A percentile compares a stretch with the other conserved stretches of the same genome.
Conservation (phyloP, 345 rosid species). For the Citrus sinensis region DNA sequence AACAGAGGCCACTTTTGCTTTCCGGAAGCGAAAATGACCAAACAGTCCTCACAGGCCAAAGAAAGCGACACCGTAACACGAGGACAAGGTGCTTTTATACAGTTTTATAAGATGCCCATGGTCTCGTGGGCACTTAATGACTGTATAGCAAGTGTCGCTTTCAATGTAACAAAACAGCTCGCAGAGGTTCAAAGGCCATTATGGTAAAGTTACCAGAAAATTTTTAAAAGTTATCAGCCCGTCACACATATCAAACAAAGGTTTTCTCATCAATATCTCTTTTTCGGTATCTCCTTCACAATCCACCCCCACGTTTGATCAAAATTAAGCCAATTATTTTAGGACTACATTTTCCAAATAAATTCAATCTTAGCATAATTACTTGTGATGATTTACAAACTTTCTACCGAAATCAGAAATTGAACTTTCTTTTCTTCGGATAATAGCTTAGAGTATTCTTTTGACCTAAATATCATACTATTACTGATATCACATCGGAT, state of each 20-base stretch:
- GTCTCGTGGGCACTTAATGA: background rate
- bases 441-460: background rate
- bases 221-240: too few relatives aligned
- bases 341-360: background rate
- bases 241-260: background rate
- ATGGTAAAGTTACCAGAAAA: background rate
- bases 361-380: background rate
- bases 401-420: background rate
- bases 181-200: constrained; percentile 7
- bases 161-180: constrained; percentile 2
- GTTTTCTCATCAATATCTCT: background rate
- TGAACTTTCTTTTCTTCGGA: background rate
- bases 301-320: background rate
- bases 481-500: too few relatives aligned
- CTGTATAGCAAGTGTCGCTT: constrained; percentile 13
- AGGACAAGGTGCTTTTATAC: background rate
- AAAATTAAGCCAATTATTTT: constrained; percentile 13
- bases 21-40: constrained; percentile 8
- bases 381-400: background rate
- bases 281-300: background rate
- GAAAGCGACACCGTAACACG: constrained; percentile 8
- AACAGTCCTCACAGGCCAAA: constrained; percentile 7
- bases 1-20: background rate
- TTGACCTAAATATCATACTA: too few relatives aligned
- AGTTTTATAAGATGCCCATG: background rate